These are phyloP conservation scores for Tuber microsphaerosporum DNA, from an alignment of 495 filamentous ascomycete species.

Conservation along the genomic window DNA sequence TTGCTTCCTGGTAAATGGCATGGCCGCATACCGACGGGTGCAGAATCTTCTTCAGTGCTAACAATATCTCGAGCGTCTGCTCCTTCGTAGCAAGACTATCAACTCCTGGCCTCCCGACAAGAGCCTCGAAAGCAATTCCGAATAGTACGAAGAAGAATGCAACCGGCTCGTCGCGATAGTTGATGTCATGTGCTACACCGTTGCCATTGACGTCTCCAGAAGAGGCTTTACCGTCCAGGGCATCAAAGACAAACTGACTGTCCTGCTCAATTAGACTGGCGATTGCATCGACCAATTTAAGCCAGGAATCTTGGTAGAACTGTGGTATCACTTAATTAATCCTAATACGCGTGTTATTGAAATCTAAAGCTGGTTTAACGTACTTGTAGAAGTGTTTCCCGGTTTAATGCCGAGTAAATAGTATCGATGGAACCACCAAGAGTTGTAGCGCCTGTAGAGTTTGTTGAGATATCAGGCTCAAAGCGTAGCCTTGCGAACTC, in stretches of 20 bases:
- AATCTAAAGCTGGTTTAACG: conserved; percentile 5
- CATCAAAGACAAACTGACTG: conserved; percentile 94
- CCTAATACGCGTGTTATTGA: background rate
- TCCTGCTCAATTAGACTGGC: conserved; percentile 96
- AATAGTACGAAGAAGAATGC: conserved; percentile 99
- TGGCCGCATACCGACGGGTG: conserved; percentile 91
- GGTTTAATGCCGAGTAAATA: conserved; percentile 87
- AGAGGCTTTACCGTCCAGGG: conserved; percentile 76
- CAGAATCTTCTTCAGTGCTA: conserved; percentile 88
- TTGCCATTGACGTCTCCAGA: conserved; percentile 50
- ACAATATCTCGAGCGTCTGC: conserved; percentile 81
- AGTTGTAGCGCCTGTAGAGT: conserved; percentile 57
- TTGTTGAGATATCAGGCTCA: conserved; percentile 92
- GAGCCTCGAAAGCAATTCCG: conserved; percentile 88
- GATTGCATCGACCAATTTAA: conserved; percentile 94
- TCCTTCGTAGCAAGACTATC: conserved; percentile 65
- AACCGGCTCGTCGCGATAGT: conserved; percentile 94
- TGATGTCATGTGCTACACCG: conserved; percentile 64
- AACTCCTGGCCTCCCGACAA: conserved; percentile 68
- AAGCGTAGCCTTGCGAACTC: conserved; percentile 92
- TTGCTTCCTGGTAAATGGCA: conserved; percentile 88
- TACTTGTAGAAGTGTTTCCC: conserved; percentile 79
- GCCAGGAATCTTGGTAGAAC: conserved; percentile 97
- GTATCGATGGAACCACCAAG: conserved; percentile 75
- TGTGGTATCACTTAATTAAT: conserved; percentile 43